Conservation (phyloP, 108 stramenopile genomes). For the Cyclotella distinguenda region DNA sequence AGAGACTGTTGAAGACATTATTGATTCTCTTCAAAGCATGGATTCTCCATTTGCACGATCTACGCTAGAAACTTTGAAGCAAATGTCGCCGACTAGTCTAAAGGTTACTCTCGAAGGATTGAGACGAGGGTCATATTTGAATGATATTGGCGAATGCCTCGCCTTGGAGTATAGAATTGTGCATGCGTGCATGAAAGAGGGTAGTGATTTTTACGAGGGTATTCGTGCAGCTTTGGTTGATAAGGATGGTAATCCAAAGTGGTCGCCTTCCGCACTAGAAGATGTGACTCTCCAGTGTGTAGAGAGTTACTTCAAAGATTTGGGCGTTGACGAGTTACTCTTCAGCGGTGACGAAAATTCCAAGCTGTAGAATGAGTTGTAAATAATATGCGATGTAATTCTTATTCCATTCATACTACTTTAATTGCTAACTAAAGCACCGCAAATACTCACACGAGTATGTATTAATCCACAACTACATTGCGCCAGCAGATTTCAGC, state of each 20-base stretch:
- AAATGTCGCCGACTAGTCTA: constrained; percentile 80
- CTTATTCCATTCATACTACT: too few relatives aligned
- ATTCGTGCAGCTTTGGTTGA: constrained; percentile 96
- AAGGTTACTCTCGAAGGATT: constrained; percentile 80
- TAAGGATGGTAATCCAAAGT: constrained; percentile 84
- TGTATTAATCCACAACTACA: constrained; percentile 21
- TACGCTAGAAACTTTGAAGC: constrained; percentile 62
- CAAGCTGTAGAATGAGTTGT: constrained; percentile 17
- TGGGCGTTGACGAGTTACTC: constrained; percentile 51
- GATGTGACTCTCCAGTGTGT: constrained; percentile 63
- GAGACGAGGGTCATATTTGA: constrained; percentile 48
- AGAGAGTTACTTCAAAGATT: constrained; percentile 58
- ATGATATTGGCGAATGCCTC: constrained; percentile 59
- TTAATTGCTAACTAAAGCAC: too few relatives aligned
- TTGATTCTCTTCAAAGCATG: constrained; percentile 49
- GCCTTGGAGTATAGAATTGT: constrained; percentile 86
- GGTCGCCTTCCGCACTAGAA: constrained; percentile 63
- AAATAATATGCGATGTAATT: not conserved
- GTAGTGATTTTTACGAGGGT: constrained; percentile 93
- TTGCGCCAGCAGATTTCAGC: constrained; percentile 54
- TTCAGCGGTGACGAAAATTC: constrained; percentile 16
- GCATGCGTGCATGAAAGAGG: constrained; percentile 55
- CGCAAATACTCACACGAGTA: not conserved
- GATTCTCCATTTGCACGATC: constrained; percentile 55
- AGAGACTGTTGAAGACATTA: constrained; percentile 57